Conservation (phyloP, 805 yeast species). For the Henningerozyma blattae region DNA sequence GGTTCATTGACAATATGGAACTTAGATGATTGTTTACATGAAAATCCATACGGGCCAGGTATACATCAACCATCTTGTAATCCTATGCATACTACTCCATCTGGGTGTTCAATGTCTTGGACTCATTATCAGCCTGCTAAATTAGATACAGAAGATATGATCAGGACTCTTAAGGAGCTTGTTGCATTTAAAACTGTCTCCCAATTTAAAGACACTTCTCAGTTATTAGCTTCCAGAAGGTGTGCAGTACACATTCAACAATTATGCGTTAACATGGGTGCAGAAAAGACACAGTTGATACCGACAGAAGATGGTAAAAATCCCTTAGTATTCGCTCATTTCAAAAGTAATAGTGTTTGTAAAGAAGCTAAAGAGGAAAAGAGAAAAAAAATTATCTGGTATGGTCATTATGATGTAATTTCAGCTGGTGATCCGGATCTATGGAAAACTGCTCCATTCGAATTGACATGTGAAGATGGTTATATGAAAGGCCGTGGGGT, state of each 20-base stretch:
- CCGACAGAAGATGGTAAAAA: constrained; percentile 63
- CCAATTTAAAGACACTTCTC: constrained; percentile 41
- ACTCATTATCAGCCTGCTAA: constrained; percentile 5
- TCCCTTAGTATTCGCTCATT: constrained; percentile 74
- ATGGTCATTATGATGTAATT: constrained; percentile 94
- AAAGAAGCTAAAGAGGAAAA: constrained; percentile 1
- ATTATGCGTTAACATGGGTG: constrained; percentile 58
- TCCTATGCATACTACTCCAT: constrained; percentile 1
- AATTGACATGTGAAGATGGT: constrained; percentile 66
- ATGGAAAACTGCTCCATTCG: constrained; percentile 78
- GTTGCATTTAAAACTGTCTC: constrained; percentile 72
- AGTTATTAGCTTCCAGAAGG: constrained; percentile 64
- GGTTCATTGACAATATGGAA: constrained; percentile 68
- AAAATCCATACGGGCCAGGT: background rate
- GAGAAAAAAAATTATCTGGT: constrained; percentile 57
- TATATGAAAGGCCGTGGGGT: constrained; percentile 86
- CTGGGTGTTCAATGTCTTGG: constrained; percentile 3
- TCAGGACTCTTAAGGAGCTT: constrained; percentile 46
- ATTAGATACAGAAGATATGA: constrained; percentile 47
- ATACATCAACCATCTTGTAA: background rate
- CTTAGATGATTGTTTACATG: constrained; percentile 5
- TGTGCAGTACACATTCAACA: constrained; percentile 70
- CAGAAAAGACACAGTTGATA: constrained; percentile 48
- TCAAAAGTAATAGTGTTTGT: constrained; percentile 46
- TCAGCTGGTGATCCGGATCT: constrained; percentile 49